Evolutionary conservation across 2,329 filamentous ascomycete species (phyloP), one percentile per base, ranked within the genome.

Genomic region (Sporothrix curviconia): DNA sequence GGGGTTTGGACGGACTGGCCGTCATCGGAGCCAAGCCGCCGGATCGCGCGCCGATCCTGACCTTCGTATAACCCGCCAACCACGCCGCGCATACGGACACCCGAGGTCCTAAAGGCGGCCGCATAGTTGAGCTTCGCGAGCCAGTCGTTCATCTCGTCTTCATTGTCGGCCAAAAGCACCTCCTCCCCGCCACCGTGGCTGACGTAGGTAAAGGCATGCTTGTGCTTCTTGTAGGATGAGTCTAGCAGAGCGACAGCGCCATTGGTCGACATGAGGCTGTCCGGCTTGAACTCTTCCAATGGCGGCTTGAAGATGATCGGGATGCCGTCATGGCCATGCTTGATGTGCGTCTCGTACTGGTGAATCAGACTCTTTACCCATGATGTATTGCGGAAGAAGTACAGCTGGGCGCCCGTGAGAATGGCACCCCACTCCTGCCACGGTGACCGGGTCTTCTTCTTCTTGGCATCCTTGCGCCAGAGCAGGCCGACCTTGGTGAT

Each of bases 341-440:
- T 94, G 64, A 90, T 78, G 66, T 96, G 90, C 12, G 79, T 77
- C 46, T 96, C 91, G 68, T 92, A 86, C 68, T 99, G 94, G 62
- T 89, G 82, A 75, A 97, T 91, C 62, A 99, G 73, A 59, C 82
- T 88, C 71, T 96, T 97, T 34, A 95, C 85, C 92, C 94, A 99
- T 19, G 85, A 79, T 5, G 90, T 87, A 68, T 97, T 96, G 58
- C 90, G 86, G 75, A 97, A 99, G 71, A 99, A 90, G 70, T 96
- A 99, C 7, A 99, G 81, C 67, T 96, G 92, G 6, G 94, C 95
- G n/a, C 92, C 90, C 0, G 94, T 99, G 30, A 99, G 79, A 59
- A 99, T 88, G 24, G 91, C 94, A 54, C 94, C 94, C 94, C 94
- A 99, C 78, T 99, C 94, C 68, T 96, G 92, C 94, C 94, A 99